Base-by-base conservation (phyloP, 345 rosid genomes). In the Populus nigra region DNA sequence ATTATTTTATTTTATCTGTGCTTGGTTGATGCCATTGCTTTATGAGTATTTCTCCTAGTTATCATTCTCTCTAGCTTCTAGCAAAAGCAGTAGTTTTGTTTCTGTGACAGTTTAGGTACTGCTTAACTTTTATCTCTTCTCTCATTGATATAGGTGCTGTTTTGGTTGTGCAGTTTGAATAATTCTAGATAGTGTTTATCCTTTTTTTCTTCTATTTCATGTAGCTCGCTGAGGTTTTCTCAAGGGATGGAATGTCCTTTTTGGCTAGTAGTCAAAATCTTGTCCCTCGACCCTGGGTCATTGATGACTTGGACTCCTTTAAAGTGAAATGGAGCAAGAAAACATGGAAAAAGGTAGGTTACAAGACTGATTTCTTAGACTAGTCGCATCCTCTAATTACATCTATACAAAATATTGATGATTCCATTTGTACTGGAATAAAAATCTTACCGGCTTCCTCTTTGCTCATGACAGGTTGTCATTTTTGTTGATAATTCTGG, bases 211-310 rank as follows among this genome's bases (percentile, higher is more conserved):
- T 20, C 53, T 62, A 76, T 69, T 73, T 81, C 15, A 55, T 85
- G 85, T 85, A 96, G 99, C 98, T 96, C 80, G 98, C 99, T 23
- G 98, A 96, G 92, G 95, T 94, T 55, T 96, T 96, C 88, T 92
- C 97, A 10, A 96, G 23, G 80, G 97, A 96, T 63, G 97, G 98
- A n/a, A 94, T 96, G 93, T 91, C 99, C 39, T 96, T 96, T 76
- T 80, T 91, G 80, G 97, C 98, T 77, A 96, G 94, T 68, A 92
- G 91, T 87, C 97, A 96, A 84, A 96, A 91, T 89, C 88, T 96
- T 79, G 91, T 91, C 68, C 80, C 97, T 53, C 86, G 97, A 49
- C 99, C 99, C 38, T 96, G 98, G 97, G 99, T 92, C 65, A 85
- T 94, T 77, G 99, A 96, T 89, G 98, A 96, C 78, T 81, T 96